phyloP scores from a whole-genome alignment of 2,329 filamentous ascomycete genomes.

The Neofusicoccum umdonicola region DNA sequence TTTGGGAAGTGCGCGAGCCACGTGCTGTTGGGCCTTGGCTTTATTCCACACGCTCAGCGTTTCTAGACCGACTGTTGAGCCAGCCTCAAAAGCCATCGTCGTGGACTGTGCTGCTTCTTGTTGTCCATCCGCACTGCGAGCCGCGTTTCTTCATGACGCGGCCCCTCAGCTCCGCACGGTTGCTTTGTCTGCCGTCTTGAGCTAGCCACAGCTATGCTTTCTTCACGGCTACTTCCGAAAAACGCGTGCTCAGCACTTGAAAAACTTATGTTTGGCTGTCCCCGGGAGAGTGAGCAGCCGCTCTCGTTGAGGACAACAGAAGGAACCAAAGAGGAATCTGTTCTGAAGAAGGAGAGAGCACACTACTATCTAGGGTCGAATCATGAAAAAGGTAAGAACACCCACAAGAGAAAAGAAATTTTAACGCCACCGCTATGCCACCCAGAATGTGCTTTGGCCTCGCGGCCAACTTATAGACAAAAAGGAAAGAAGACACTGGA shows the following conservation, averaged over 20 bases:
- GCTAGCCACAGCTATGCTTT: no score
- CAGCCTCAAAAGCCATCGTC: neutral
- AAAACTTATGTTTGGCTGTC: no score
- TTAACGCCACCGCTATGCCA: conserved; percentile 9
- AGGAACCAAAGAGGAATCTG: no score
- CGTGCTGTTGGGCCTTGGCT: neutral
- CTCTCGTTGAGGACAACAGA: no score
- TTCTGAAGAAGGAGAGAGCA: no score
- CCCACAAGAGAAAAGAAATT: neutral
- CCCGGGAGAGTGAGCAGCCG: no score
- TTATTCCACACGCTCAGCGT: neutral
- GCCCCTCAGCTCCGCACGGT: neutral
- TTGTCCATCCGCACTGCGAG: no score
- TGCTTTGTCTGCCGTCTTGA: neutral
- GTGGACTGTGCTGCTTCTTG: no score
- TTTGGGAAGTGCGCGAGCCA: neutral
- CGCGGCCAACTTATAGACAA: conserved; percentile 3
- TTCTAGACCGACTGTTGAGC: neutral
- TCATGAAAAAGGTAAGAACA: no score
- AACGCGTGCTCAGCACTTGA: no score
- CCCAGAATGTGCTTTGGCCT: conserved; percentile 4
- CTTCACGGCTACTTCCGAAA: neutral
- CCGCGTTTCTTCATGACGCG: neutral
- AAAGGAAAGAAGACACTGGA: neutral
- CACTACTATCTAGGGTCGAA: no score